Evolutionary conservation across 495 filamentous ascomycete genomes (phyloP).

Genomic region (Xylaria curta): DNA sequence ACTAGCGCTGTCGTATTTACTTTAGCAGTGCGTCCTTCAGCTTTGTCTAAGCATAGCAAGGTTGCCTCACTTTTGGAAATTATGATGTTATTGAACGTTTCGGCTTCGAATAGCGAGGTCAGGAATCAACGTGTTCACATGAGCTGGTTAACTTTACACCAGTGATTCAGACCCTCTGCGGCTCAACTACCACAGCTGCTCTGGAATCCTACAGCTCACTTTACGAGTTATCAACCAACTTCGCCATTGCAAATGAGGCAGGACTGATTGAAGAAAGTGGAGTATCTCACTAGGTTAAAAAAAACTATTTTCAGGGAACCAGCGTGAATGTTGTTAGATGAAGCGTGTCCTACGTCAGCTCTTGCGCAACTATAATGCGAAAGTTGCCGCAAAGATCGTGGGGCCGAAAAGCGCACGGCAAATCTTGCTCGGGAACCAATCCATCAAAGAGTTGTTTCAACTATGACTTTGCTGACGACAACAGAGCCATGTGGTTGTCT

Average conservation of each 20-base stretch:
- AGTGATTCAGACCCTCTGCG: no score
- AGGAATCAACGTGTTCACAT: no score
- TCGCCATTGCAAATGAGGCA: neutral
- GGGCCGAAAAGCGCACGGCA: neutral
- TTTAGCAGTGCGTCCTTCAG: no score
- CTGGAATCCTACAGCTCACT: no score
- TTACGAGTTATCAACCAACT: neutral
- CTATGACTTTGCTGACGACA: neutral
- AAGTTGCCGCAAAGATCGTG: neutral
- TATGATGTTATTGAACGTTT: no score
- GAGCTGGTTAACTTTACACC: no score
- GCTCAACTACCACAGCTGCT: no score
- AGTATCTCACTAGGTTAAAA: neutral
- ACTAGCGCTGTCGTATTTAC: no score
- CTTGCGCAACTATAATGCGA: neutral
- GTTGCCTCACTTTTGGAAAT: no score
- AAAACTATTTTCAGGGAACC: neutral
- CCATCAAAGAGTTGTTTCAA: slow-evolving; percentile 10
- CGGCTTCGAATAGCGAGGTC: no score
- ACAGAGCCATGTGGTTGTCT: neutral
- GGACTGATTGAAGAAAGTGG: neutral
- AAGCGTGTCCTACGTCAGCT: slow-evolving; percentile 4
- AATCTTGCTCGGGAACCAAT: neutral
- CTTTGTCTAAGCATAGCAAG: no score
- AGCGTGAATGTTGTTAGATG: neutral